Evolutionary conservation across 1,284 basidiomycete species (phyloP), one percentile per base, ranked within the genome.

Genomic region (Microbotryum intermedium): DNA sequence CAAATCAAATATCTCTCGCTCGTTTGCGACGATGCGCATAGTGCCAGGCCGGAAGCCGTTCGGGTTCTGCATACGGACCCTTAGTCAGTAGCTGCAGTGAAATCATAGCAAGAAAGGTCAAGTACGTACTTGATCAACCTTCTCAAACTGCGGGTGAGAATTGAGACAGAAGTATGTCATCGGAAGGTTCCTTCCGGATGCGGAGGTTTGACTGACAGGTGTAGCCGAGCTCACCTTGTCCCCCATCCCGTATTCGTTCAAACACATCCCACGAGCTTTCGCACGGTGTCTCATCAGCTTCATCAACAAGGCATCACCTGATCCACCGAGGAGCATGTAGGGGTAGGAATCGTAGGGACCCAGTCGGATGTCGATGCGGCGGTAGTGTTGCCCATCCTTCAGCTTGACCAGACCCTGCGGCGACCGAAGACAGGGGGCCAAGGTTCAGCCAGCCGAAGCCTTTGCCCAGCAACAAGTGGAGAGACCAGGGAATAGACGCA

Each of bases 191-290:
- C 54, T 58, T 21, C 51, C 50, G 34, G 50, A 29, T 18, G 58
- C 55, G 21, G 53, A 49, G 30, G 53, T 57, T 7, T 45, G 29
- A 44, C 61, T 42, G 28, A 59, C 53, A 48, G 46, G 10, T 48
- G 4, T 9, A 16, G 26, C 21, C 16, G 2, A 4, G 8, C 46
- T 18, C 23, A 58, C 54, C 53, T 55, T 58, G 3, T 65, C 52
- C 8, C 68, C 69, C 61, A 71, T 62, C 9, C 69, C 69, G 45
- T 68, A 66, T 48, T 71, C 70, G 28, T 68, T 69, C 28, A 71
- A 26, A 44, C 66, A 64, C 25, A 58, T 39, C 28, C 6, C 29
- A 42, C 20, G 39, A 21, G 53, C 18, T 13, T 64, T 69, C 6
- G 60, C 69, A n/a, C 53, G 58, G 25, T 54, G 50, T 4, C 61